Conservation (phyloP, 2,329 filamentous ascomycete species). For the Clarireedia monteithiana region DNA sequence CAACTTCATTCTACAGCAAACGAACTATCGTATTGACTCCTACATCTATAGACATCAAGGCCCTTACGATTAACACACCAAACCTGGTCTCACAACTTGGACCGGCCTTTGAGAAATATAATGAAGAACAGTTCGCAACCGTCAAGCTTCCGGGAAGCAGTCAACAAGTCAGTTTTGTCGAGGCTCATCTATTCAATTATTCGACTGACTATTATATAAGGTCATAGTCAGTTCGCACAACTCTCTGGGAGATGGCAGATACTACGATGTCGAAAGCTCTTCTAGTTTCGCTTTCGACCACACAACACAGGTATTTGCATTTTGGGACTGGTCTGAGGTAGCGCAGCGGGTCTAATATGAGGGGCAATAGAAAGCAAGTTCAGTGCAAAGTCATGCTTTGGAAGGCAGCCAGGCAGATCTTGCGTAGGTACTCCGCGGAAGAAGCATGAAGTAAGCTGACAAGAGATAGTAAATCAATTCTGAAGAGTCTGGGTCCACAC, state of each 20-base stretch:
- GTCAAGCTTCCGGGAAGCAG: conserved; percentile 84
- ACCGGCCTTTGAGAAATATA: conserved; percentile 88
- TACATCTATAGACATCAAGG: conserved; percentile 68
- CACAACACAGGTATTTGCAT: conserved; percentile 53
- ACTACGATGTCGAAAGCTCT: conserved; percentile 83
- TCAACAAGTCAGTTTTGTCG: conserved; percentile 51
- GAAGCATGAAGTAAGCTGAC: background rate
- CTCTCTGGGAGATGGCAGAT: conserved; percentile 69
- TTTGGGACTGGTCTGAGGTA: background rate
- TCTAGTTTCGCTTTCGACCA: conserved; percentile 89
- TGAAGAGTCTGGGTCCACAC: conserved; percentile 70
- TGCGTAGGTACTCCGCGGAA: conserved; percentile 51
- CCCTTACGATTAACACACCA: conserved; percentile 64
- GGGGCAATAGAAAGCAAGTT: conserved; percentile 63
- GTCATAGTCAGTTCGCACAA: conserved; percentile 82
- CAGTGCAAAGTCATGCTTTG: conserved; percentile 67
- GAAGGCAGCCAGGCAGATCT: conserved; percentile 72
- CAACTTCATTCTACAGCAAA: background rate
- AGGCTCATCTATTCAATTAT: too few species aligned
- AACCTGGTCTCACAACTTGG: conserved; percentile 63
- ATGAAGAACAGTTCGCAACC: conserved; percentile 86
- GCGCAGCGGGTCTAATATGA: background rate
- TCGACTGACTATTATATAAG: conserved; percentile 32
- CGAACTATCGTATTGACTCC: background rate
- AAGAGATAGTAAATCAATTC: conserved; percentile 62